Evolutionary conservation across 2,329 filamentous ascomycete species (phyloP).

Genomic region (Cladophialophora carrionii): DNA sequence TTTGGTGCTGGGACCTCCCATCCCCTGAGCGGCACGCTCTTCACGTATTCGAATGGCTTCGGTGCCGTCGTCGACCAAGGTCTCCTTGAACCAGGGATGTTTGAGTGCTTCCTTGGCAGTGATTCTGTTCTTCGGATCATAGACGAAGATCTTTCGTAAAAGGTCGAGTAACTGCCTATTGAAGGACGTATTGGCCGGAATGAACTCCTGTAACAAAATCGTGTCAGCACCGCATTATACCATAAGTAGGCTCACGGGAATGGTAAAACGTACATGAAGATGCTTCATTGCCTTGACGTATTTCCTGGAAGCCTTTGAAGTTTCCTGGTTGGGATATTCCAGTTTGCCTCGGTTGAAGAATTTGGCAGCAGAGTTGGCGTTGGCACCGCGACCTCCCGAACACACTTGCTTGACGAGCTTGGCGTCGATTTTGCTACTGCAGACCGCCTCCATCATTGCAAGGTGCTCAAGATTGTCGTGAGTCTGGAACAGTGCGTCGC

Average conservation of each 20-base stretch:
- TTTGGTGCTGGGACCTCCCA: conserved; percentile 33
- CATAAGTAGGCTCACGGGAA: neutral
- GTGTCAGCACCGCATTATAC: conserved; percentile 32
- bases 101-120: conserved; percentile 67
- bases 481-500: conserved; percentile 69
- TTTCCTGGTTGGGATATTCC: conserved; percentile 66
- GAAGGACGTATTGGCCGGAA: conserved; percentile 62
- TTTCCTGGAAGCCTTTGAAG: conserved; percentile 65
- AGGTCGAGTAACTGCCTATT: conserved; percentile 67
- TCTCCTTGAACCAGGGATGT: conserved; percentile 69
- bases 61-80: conserved; percentile 66
- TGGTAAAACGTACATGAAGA: conserved; percentile 54
- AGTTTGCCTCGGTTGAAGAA: conserved; percentile 62
- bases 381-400: conserved; percentile 52
- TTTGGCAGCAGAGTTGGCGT: conserved; percentile 59
- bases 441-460: conserved; percentile 70
- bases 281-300: conserved; percentile 71
- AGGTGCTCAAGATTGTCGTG: conserved; percentile 70
- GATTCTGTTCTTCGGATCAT: conserved; percentile 67
- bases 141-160: conserved; percentile 66
- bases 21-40: conserved; percentile 39
- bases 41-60: conserved; percentile 64
- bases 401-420: conserved; percentile 59
- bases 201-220: conserved; percentile 58
- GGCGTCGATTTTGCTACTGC: conserved; percentile 59